phyloP scores from a whole-genome alignment of 176 grass and related monocot species.

The Bromus sterilis region DNA sequence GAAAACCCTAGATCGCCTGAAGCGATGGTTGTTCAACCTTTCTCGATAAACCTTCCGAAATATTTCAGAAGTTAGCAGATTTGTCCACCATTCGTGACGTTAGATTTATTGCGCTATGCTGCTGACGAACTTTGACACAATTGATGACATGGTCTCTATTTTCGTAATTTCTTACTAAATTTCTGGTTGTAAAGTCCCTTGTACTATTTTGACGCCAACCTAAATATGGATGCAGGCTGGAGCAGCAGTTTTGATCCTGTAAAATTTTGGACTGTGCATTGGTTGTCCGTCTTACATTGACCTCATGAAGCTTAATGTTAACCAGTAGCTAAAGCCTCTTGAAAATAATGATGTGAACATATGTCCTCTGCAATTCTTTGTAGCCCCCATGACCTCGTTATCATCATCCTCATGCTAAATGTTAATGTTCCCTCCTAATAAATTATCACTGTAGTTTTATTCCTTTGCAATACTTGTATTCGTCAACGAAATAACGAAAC shows the following conservation, averaged over 20 bases:
- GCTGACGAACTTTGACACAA: constrained; percentile 43
- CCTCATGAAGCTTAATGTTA: constrained; percentile 42
- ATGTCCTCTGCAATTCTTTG: constrained; percentile 6
- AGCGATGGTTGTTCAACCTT: no score
- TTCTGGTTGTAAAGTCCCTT: not conserved
- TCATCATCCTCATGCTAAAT: not conserved
- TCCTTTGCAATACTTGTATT: not conserved
- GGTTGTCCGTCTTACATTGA: constrained; percentile 50
- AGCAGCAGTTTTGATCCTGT: constrained; percentile 37
- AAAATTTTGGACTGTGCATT: constrained; percentile 51
- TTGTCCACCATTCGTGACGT: constrained; percentile 26
- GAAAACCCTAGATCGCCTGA: no score
- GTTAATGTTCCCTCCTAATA: not conserved
- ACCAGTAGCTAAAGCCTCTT: constrained; percentile 36
- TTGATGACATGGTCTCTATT: constrained; percentile 46
- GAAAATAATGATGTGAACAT: not conserved
- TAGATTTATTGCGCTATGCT: constrained; percentile 55
- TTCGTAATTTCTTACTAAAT: not conserved
- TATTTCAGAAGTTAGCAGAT: constrained; percentile 42
- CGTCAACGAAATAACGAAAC: not conserved
- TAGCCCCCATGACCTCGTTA: constrained; percentile 13
- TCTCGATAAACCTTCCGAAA: no score
- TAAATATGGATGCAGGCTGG: constrained; percentile 26
- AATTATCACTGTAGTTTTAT: not conserved
- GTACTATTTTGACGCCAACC: not conserved